Percentiles rank a stretch among this genome's conserved stretches.
phyloP scores from a whole-genome alignment of 2,329 filamentous ascomycete species.

The Talaromyces atroroseus region DNA sequence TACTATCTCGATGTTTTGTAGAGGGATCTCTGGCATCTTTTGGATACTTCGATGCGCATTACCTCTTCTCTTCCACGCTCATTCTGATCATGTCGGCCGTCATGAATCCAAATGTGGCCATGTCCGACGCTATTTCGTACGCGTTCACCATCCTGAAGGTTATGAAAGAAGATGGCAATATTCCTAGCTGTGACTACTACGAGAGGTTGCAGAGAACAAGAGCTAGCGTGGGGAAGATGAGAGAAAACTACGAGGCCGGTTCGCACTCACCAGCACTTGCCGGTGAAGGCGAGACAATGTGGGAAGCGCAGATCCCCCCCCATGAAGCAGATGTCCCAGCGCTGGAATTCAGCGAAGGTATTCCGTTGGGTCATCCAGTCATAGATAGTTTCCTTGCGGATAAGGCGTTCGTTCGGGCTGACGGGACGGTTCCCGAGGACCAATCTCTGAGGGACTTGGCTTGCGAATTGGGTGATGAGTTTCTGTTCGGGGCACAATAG shows the following conservation, averaged over 20 bases:
- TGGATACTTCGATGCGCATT: conserved; percentile 22
- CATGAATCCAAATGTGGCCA: conserved; percentile 15
- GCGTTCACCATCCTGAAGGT: conserved; percentile 18
- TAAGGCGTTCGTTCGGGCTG: conserved; percentile 12
- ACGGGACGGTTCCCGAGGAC: conserved; percentile 13
- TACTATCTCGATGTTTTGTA: conserved; percentile 19
- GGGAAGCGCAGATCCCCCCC: conserved; percentile 3
- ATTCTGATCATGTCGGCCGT: conserved; percentile 20
- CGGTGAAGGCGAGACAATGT: conserved; percentile 2
- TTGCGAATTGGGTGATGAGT: conserved; percentile 15
- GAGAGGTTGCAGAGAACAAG: conserved; percentile 16
- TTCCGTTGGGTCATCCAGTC: conserved; percentile 14
- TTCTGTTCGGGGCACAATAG: conserved; percentile 10
- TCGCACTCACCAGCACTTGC: neutral
- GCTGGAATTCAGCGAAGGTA: conserved; percentile 11
- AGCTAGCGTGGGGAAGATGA: conserved; percentile 15
- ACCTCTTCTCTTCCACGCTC: conserved; percentile 21
- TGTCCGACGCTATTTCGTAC: conserved; percentile 17
- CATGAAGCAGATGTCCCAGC: conserved; percentile 4
- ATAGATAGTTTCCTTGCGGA: conserved; percentile 17
- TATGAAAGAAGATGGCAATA: conserved; percentile 21
- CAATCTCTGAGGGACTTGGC: conserved; percentile 12
- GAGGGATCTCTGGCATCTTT: conserved; percentile 20
- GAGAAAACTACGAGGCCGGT: conserved; percentile 6
- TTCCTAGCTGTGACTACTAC: conserved; percentile 19